phyloP scores from a whole-genome alignment of 129 eudicot genomes.

The Ambrosia trifida region DNA sequence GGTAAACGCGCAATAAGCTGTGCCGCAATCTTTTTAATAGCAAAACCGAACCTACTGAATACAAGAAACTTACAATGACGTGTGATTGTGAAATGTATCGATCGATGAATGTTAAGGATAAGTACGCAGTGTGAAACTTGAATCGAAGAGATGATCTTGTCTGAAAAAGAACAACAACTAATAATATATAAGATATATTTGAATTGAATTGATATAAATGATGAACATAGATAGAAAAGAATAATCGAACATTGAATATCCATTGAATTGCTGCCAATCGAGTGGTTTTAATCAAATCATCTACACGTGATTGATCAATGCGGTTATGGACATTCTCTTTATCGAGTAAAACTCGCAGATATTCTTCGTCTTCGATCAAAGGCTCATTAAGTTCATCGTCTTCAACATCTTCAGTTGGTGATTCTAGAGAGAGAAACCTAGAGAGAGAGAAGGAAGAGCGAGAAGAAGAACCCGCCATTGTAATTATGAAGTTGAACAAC shows the following conservation, averaged over 20 bases:
- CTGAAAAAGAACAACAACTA: conserved; percentile 37
- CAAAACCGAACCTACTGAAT: too few species aligned
- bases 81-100: conserved; percentile 49
- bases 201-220: background rate
- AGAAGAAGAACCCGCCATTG: conserved; percentile 38
- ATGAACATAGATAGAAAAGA: background rate
- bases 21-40: too few species aligned
- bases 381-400: conserved; percentile 30
- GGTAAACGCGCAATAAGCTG: too few species aligned
- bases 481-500: background rate
- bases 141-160: conserved; percentile 40
- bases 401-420: conserved; percentile 32
- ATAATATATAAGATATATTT: too few species aligned
- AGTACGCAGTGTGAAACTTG: conserved; percentile 54
- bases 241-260: conserved; percentile 51
- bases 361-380: conserved; percentile 42
- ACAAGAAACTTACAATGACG: conserved; percentile 42
- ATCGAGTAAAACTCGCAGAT: conserved; percentile 37
- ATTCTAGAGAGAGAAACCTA: conserved; percentile 40
- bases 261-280: conserved; percentile 62
- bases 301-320: background rate
- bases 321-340: conserved; percentile 32
- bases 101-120: conserved; percentile 63
- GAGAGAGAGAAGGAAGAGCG: conserved; percentile 35
- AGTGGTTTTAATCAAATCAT: conserved; percentile 35